Evolutionary conservation across 192 early-diverging fungal species (phyloP), one percentile per base, ranked within the genome.

Genomic region (Glomus cerebriforme): DNA sequence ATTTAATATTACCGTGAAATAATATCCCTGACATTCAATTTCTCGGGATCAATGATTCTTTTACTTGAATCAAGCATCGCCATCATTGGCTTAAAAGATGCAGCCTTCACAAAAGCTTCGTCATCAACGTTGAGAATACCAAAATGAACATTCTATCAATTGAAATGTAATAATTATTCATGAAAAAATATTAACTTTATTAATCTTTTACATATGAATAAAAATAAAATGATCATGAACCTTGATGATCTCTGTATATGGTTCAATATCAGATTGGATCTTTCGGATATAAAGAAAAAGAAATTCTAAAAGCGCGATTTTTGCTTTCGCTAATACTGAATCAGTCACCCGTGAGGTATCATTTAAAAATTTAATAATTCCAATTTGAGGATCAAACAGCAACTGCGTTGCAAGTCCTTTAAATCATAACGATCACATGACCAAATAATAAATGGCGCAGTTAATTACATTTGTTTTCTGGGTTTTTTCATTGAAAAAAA

Each of bases 341-440:
- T 82, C 84, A 31, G 71, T 75, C 22, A 81, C 39, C 17, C 34
- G 22, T 12, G 27, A 75, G n/a, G 82, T 77, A 26, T 75, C 70
- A 45, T 74, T 68, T 6, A 88, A 34, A 58, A 87, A 85, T 31
- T 79, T 74, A n/a, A 89, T 31, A 12, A 89, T 83, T 7, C 88
- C 88, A 37, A 45, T 78, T 8, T 86, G 79, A 4, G 77, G 24
- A 59, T 86, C 82, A 68, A 88, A 86, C 59, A 89, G 45, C 1
- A 87, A 34, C 12, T 87, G 81, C 1, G 83, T 79, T 1, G 82
- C 84, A 72, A 87, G 85, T 64, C 88, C 88, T 89, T 24, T 43
- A 12, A 43, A 43, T 43, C 2, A 43, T 43, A 43, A 43, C 9
- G 39, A 3, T 43, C 39, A 43, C 39, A 43, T 43, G 39, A 31